Conservation (phyloP, 495 filamentous ascomycete genomes). For the Aspergillus heteromorphus region DNA sequence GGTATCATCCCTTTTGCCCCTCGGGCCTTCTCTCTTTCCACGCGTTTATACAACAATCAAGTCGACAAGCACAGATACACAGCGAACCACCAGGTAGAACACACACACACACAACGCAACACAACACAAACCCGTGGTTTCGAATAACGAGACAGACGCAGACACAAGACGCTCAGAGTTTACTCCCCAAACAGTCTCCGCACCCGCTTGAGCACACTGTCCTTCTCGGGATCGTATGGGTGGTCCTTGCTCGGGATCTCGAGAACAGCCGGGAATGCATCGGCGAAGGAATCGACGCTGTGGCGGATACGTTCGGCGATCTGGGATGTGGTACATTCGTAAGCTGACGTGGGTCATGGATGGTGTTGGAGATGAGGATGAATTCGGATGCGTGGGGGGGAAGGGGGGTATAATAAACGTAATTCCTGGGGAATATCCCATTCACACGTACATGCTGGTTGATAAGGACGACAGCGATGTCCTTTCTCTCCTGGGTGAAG, state of each 20-base stretch:
- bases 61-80: background rate
- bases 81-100: background rate
- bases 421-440: too few relatives aligned
- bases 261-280: slow-evolving; percentile 58
- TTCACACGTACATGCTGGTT: slow-evolving; percentile 82
- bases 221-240: slow-evolving; percentile 98
- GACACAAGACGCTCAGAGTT: too few relatives aligned
- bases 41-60: background rate
- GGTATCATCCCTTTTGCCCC: slow-evolving; percentile 14
- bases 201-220: slow-evolving; percentile 90
- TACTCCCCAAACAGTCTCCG: slow-evolving; percentile 89
- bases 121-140: background rate
- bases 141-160: too few relatives aligned
- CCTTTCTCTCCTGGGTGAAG: slow-evolving; percentile 84
- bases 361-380: too few relatives aligned
- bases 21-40: background rate
- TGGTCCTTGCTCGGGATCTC: slow-evolving; percentile 99
- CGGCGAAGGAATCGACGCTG: slow-evolving; percentile 51
- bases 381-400: too few relatives aligned
- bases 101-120: background rate
- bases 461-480: slow-evolving; percentile 93
- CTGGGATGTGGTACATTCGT: too few relatives aligned
- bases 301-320: slow-evolving; percentile 90
- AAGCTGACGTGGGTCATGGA: too few relatives aligned
- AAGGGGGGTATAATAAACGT: too few relatives aligned